A percentile compares a stretch with the other conserved stretches of the same genome.
phyloP scores from a whole-genome alignment of 2,329 filamentous ascomycete genomes.

The Claviceps lovelessii region DNA sequence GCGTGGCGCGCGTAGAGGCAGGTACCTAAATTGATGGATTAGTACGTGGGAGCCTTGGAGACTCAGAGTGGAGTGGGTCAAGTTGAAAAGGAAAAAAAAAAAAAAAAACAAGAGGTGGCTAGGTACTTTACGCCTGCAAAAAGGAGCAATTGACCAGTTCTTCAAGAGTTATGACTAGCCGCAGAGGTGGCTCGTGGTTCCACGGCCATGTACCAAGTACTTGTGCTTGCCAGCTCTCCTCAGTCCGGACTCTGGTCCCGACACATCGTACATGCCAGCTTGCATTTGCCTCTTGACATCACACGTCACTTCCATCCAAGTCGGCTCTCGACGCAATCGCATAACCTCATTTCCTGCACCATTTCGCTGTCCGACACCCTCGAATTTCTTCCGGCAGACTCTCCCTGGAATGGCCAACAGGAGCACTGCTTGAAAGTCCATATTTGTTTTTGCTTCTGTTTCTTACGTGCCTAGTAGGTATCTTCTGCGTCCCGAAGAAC shows the following conservation, averaged over 20 bases:
- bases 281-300: slow-evolving; percentile 8
- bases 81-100: background rate
- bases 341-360: background rate
- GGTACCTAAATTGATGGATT: too few relatives aligned
- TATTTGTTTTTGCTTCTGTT: slow-evolving; percentile 9
- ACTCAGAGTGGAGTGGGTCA: background rate
- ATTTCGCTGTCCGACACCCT: background rate
- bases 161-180: background rate
- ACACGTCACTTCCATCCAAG: slow-evolving; percentile 2
- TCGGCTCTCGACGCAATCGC: background rate
- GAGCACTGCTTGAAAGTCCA: slow-evolving; percentile 7
- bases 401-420: slow-evolving; percentile 9
- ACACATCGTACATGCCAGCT: slow-evolving; percentile 5
- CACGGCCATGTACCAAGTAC: background rate
- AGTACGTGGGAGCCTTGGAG: too few relatives aligned
- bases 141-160: background rate
- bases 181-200: background rate
- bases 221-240: background rate
- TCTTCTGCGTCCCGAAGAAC: background rate
- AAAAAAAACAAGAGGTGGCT: background rate
- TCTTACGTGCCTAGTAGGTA: background rate
- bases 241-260: background rate
- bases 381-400: background rate
- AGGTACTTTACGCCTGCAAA: background rate
- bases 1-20: too few relatives aligned